Base-by-base conservation (phyloP, 2,329 filamentous ascomycete genomes). In the Colletotrichum sp. region DNA sequence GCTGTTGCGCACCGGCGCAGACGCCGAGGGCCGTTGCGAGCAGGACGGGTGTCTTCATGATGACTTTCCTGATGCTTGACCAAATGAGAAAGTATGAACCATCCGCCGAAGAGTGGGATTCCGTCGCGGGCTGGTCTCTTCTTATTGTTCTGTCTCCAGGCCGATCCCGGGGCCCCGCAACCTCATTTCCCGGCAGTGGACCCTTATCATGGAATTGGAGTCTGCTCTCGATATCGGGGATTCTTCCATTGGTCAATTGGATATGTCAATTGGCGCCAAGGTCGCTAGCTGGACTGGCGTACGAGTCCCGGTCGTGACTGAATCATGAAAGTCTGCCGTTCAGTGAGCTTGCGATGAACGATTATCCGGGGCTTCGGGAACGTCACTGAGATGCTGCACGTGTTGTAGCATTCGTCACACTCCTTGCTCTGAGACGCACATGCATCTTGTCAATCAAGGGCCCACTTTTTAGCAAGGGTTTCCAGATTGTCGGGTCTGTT, bases 101-200 rank as follows among this genome's bases (percentile, higher is more conserved):
- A 55, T 28, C 6, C 28, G 11, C 16, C 3, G 55, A 19, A 30
- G 22, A 59, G 13, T 4, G 8, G 19, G 25, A 30, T 59, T 30
- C 25, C 13, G 52, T 15, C 16, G n/a, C 16, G 9, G 22, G 25
- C 11, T 39, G n/a, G 13, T 22, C 32, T 65, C n/a, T 12, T 39
- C 32, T 73, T 39, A 30, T 65, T 32, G 9, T 30, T 16, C 13
- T 48, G 6, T 59, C 7, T 25, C 6, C 27, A 36, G 64, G 73
- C 70, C 73, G 73, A 68, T 73, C 19, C 63, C 73, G 69, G 73
- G 73, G 70, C 73, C 64, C 70, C 64, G 73, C 63, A 64, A 57
- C 27, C 27, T 73, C 69, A 73, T 68, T 73, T 75, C 27, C 32
- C n/a, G 59, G 25, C 19, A 57, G 70, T 73, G 70, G 73, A 68